Percentiles rank a stretch among this genome's conserved stretches.
Conservation (phyloP, 108 stramenopile genomes). For the Fistulifera solaris region DNA sequence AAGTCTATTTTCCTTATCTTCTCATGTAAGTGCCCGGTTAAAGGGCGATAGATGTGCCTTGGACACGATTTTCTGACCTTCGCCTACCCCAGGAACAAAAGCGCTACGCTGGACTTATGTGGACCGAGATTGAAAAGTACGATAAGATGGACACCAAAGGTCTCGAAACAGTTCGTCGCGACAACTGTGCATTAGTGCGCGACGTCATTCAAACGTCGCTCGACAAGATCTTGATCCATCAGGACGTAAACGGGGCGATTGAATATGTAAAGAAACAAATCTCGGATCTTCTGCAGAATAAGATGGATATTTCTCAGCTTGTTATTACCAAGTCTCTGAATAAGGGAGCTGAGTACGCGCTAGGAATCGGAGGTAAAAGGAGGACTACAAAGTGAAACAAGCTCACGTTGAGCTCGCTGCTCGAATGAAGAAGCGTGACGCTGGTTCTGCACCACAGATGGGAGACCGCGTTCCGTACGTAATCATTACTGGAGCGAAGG, state of each 20-base stretch:
- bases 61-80: not conserved
- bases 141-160: conserved; percentile 99
- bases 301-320: conserved; percentile 96
- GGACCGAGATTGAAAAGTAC: conserved; percentile 91
- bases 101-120: conserved; percentile 97
- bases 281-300: conserved; percentile 94
- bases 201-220: conserved; percentile 96
- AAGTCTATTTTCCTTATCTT: conserved; percentile 98
- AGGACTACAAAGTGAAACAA: conserved; percentile 93
- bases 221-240: conserved; percentile 93
- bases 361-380: conserved; percentile 86
- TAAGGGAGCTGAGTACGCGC: conserved; percentile 90
- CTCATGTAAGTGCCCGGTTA: conserved; percentile 49
- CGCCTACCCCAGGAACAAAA: conserved; percentile 93
- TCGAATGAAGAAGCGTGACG: conserved; percentile 94
- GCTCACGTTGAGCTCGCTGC: conserved; percentile 99
- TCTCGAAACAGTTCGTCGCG: conserved; percentile 97
- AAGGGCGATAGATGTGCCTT: too few species aligned
- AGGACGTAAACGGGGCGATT: conserved; percentile 86
- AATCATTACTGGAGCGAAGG: conserved; percentile 93
- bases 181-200: conserved; percentile 96
- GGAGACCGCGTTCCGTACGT: conserved; percentile 99
- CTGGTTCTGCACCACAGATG: conserved; percentile 96
- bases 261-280: conserved; percentile 88
- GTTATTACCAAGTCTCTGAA: conserved; percentile 98